A percentile compares a stretch with the other conserved stretches of the same genome.
Conservation (phyloP, 495 filamentous ascomycete species). For the Platismatia glauca region DNA sequence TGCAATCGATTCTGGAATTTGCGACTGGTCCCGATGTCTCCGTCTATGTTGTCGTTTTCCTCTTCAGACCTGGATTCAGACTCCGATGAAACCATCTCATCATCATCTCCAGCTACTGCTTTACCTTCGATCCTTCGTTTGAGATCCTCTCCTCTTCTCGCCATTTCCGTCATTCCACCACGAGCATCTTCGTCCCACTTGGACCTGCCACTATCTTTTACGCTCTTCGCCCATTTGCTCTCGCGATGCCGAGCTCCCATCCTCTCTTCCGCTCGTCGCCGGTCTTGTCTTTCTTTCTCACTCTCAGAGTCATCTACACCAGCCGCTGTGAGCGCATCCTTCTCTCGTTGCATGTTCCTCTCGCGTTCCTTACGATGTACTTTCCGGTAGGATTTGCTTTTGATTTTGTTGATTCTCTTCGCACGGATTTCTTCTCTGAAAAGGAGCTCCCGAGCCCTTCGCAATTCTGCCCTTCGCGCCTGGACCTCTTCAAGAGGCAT, state of each 20-base stretch:
- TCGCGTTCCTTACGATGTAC: conserved; percentile 83
- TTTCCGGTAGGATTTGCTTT: conserved; percentile 84
- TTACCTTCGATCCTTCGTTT: conserved; percentile 77
- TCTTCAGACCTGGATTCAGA: conserved; percentile 50
- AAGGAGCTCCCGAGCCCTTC: conserved; percentile 71
- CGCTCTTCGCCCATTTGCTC: conserved; percentile 89
- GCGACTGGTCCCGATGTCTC: conserved; percentile 40
- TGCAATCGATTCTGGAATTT: conserved; percentile 49
- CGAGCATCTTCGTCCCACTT: conserved; percentile 80
- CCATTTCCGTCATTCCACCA: conserved; percentile 69
- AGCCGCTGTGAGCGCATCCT: conserved; percentile 55
- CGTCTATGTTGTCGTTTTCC: conserved; percentile 50
- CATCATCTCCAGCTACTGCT: conserved; percentile 42
- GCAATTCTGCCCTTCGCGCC: conserved; percentile 63
- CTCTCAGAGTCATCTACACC: conserved; percentile 65
- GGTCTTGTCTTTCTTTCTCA: conserved; percentile 70
- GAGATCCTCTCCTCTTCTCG: conserved; percentile 76
- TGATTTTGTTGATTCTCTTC: conserved; percentile 96
- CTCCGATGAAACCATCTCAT: conserved; percentile 40
- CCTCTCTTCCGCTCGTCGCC: conserved; percentile 72
- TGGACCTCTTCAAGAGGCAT: conserved; percentile 63
- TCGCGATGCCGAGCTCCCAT: conserved; percentile 84
- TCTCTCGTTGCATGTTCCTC: conserved; percentile 60
- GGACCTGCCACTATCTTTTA: conserved; percentile 68
- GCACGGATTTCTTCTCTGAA: conserved; percentile 85